Conservation (phyloP, 257 asterid species). For the Verbascum thapsus region DNA sequence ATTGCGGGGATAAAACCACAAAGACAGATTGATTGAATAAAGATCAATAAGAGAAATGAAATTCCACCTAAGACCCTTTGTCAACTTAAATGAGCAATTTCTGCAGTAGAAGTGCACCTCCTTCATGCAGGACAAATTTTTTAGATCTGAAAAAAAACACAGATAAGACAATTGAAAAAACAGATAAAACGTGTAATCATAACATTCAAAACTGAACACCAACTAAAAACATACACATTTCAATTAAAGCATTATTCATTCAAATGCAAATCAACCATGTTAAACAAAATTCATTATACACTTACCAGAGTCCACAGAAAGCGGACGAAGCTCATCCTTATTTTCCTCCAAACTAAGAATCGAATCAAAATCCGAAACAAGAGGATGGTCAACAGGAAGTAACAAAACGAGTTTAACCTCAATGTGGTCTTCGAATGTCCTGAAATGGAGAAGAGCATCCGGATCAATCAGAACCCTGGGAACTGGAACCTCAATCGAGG, state of each 20-base stretch:
- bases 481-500: constrained; percentile 50
- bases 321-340: constrained; percentile 39
- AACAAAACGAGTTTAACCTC: constrained; percentile 76
- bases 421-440: constrained; percentile 66
- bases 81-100: constrained; percentile 70
- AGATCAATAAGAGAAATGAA: constrained; percentile 27
- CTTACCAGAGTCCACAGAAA: constrained; percentile 64
- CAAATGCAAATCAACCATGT: not conserved
- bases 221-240: not conserved
- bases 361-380: constrained; percentile 61
- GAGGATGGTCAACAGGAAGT: constrained; percentile 86
- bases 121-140: constrained; percentile 60
- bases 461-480: constrained; percentile 74
- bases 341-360: constrained; percentile 28
- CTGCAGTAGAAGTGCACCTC: constrained; percentile 88
- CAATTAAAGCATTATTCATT: not conserved
- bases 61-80: constrained; percentile 67
- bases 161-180: constrained; percentile 2
- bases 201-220: not conserved
- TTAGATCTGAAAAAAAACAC: constrained; percentile 54
- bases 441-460: constrained; percentile 57
- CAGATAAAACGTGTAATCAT: not conserved
- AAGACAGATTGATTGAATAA: not conserved
- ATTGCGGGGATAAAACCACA: not conserved
- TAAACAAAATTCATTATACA: constrained; percentile 16